phyloP scores from a whole-genome alignment of 2,329 filamentous ascomycete genomes.

The Penicillium sp. region DNA sequence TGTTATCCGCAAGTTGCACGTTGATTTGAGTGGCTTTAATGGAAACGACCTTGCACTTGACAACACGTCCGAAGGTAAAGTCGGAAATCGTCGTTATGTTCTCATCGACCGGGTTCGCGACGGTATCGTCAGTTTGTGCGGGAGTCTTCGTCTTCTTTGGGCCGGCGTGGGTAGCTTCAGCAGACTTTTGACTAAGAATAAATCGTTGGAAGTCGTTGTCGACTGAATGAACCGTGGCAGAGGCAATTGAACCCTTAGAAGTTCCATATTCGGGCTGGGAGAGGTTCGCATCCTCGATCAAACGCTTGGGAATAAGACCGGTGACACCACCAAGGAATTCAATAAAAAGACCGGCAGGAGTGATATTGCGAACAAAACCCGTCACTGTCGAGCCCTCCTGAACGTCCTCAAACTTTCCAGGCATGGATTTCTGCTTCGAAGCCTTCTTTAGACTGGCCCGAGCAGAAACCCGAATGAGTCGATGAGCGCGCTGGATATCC shows the following conservation, averaged over 20 bases:
- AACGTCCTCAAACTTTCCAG: conserved; percentile 66
- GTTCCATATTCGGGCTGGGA: conserved; percentile 70
- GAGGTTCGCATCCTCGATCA: conserved; percentile 65
- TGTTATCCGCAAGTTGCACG: conserved; percentile 76
- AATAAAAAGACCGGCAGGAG: conserved; percentile 74
- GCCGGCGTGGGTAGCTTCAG: conserved; percentile 48
- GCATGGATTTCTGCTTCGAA: conserved; percentile 62
- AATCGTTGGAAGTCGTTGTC: conserved; percentile 67
- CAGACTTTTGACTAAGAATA: conserved; percentile 53
- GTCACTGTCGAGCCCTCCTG: conserved; percentile 62
- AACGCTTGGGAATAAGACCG: conserved; percentile 72
- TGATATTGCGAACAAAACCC: conserved; percentile 82
- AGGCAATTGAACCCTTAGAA: conserved; percentile 67
- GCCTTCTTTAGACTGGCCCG: conserved; percentile 78
- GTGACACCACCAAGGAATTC: conserved; percentile 74
- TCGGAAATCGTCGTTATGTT: conserved; percentile 62
- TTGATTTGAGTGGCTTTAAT: conserved; percentile 91
- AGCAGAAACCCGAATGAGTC: conserved; percentile 68
- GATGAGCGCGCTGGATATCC: conserved; percentile 74
- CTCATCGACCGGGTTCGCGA: conserved; percentile 59
- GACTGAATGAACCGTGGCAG: conserved; percentile 64
- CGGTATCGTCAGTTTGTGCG: conserved; percentile 32
- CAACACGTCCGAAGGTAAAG: conserved; percentile 64
- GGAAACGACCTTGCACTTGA: conserved; percentile 72
- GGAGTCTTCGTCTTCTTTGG: conserved; percentile 37